Evolutionary conservation across 495 filamentous ascomycete species (phyloP).

Genomic region (Aspergillus baeticus): DNA sequence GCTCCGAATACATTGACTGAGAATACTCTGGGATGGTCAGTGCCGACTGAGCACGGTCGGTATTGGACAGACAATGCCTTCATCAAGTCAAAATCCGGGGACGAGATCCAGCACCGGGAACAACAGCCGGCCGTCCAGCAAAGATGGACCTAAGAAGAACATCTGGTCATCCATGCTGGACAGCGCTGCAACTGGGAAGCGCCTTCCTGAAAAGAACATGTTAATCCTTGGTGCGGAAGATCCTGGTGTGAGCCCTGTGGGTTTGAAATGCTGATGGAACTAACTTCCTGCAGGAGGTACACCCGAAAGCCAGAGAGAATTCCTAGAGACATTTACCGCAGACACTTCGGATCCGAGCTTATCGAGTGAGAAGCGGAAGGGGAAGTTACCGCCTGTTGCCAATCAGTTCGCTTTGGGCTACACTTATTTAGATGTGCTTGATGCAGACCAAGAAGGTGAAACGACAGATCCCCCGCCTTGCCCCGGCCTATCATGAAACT

Average conservation of each 20-base stretch:
- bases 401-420: slow-evolving; percentile 94
- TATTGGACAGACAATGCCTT: slow-evolving; percentile 43
- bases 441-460: slow-evolving; percentile 89
- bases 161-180: slow-evolving; percentile 96
- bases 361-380: slow-evolving; percentile 59
- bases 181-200: slow-evolving; percentile 83
- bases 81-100: slow-evolving; percentile 38
- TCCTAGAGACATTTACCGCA: slow-evolving; percentile 75
- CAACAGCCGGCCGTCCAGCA: slow-evolving; percentile 55
- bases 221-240: slow-evolving; percentile 69
- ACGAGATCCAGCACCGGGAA: slow-evolving; percentile 30
- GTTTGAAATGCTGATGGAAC: slow-evolving; percentile 19
- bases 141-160: slow-evolving; percentile 79
- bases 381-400: slow-evolving; percentile 75
- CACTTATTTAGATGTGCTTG: slow-evolving; percentile 91
- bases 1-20: slow-evolving; percentile 1
- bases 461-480: background rate
- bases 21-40: slow-evolving; percentile 32
- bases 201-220: slow-evolving; percentile 88
- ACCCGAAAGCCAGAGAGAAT: slow-evolving; percentile 85
- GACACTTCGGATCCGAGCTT: slow-evolving; percentile 52
- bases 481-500: background rate
- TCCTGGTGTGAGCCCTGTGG: background rate
- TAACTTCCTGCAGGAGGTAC: slow-evolving; percentile 63
- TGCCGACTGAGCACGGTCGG: slow-evolving; percentile 37